Evolutionary conservation across 805 yeast species (phyloP).

Genomic region (Saturnispora quitensis): DNA sequence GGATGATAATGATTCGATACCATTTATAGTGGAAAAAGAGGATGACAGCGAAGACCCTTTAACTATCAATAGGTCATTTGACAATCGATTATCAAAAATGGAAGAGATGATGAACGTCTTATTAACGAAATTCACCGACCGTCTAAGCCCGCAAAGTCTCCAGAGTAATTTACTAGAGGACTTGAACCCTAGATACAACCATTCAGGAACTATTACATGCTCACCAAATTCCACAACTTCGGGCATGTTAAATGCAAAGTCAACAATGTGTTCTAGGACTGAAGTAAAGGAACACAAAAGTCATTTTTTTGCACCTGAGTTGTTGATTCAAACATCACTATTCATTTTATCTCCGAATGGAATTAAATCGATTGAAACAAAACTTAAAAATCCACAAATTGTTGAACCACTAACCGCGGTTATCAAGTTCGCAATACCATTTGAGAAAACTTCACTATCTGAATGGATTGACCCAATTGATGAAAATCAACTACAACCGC

Average conservation of each 20-base stretch:
- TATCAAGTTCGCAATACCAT: slow-evolving; percentile 13
- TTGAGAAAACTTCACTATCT: slow-evolving; percentile 17
- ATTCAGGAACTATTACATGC: background rate
- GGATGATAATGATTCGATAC: background rate
- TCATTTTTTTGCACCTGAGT: slow-evolving; percentile 3
- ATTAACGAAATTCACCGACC: slow-evolving; percentile 4
- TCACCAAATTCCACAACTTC: background rate
- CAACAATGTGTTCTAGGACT: background rate
- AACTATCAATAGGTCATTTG: slow-evolving; percentile 11
- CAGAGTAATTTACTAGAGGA: background rate
- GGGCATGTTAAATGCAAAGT: background rate
- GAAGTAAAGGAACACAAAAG: background rate
- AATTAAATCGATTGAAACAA: slow-evolving; percentile 29
- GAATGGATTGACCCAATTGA: slow-evolving; percentile 31
- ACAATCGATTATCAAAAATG: slow-evolving; percentile 25
- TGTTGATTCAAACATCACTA: slow-evolving; percentile 24
- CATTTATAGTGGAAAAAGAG: background rate
- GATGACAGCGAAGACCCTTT: background rate
- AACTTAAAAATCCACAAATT: slow-evolving; percentile 12
- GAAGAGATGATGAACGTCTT: slow-evolving; percentile 27
- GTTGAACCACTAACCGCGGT: slow-evolving; percentile 21
- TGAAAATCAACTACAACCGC: slow-evolving; percentile 17
- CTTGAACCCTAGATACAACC: too few species aligned
- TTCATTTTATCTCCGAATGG: slow-evolving; percentile 36
- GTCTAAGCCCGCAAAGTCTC: background rate